Conservation (phyloP, 2,329 filamentous ascomycete genomes). For the Colletotrichum sansevieriae region DNA sequence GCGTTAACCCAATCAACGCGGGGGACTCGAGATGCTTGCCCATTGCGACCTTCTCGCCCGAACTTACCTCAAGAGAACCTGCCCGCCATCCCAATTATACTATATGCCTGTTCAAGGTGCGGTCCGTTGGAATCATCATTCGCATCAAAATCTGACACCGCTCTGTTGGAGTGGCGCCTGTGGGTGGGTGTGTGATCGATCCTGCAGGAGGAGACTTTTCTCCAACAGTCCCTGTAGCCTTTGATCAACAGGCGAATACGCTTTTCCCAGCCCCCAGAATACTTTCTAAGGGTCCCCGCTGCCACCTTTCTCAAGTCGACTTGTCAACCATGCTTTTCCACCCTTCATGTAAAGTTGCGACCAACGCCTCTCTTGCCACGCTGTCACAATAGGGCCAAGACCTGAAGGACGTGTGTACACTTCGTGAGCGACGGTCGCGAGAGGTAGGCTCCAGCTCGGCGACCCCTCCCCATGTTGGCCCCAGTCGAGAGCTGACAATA, state of each 20-base stretch:
- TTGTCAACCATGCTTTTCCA: not conserved
- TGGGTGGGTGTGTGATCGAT: not conserved
- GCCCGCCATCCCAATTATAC: slow-evolving; percentile 30
- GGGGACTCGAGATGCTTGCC: not conserved
- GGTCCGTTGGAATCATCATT: slow-evolving; percentile 4
- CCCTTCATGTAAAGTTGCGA: slow-evolving; percentile 9
- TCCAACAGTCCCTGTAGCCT: slow-evolving; percentile 6
- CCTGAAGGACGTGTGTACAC: not conserved
- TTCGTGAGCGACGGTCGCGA: not conserved
- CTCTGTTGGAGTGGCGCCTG: not conserved
- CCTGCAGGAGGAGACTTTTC: slow-evolving; percentile 13
- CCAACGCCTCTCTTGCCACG: slow-evolving; percentile 3
- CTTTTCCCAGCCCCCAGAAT: slow-evolving; percentile 11
- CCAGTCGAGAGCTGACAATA: not conserved
- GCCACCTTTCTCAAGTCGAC: not conserved
- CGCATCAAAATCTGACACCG: slow-evolving; percentile 7
- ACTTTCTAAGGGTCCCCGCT: slow-evolving; percentile 8
- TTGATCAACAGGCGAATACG: slow-evolving; percentile 10
- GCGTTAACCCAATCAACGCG: slow-evolving; percentile 5
- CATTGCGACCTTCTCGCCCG: slow-evolving; percentile 25
- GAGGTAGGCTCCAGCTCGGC: slow-evolving; percentile 1
- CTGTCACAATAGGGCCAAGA: not conserved
- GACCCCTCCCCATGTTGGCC: slow-evolving; percentile 1
- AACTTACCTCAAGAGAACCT: slow-evolving; percentile 30
- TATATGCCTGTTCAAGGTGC: slow-evolving; percentile 5